Evolutionary conservation across 129 eudicot genomes (phyloP), one percentile per base, ranked within the genome.

Genomic region (Artemisia argyi): DNA sequence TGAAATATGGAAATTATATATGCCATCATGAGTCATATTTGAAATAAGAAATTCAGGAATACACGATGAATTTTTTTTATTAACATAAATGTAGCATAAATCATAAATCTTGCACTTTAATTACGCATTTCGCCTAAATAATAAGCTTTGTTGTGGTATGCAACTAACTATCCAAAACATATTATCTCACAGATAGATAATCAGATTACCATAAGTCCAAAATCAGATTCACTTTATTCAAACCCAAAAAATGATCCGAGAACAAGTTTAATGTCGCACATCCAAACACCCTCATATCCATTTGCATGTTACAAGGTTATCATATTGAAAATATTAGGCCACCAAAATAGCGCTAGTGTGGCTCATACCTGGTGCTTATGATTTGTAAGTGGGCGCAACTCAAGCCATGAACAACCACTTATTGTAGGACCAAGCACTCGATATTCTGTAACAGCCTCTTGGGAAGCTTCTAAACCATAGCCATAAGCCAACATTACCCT

Each of bases 341-440:
- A 35, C 42, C 30, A 44, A 66, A 66, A 75, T 15, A 55, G 20
- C 7, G 59, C 28, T 16, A 52, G 65, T 54, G 55, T 74, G 67
- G 46, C 35, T 28, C 62, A 24, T 79, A 92, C 96, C 92, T 93
- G 98, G 85, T 93, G 95, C 77, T 89, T 93, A 71, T 86, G 76
- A 78, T 87, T 85, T 15, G 98, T 93, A 65, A 66, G 90, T 2
- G 98, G 96, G 8, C 83, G 83, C 73, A 93, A 75, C 81, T 93
- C 98, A 50, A 92, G 72, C 98, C 98, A 92, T 32, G 98, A 92
- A 75, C 98, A 92, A 42, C 98, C 98, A 80, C 83, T 93, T 14
- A 93, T 89, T 63, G 80, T 89, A 11, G 96, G 98, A 56, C 98
- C 96, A 55, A 93, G 88, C 32, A 93, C 92, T 46, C 96, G 88